Conservation (phyloP, 108 stramenopile genomes). For the Seminavis robusta region DNA sequence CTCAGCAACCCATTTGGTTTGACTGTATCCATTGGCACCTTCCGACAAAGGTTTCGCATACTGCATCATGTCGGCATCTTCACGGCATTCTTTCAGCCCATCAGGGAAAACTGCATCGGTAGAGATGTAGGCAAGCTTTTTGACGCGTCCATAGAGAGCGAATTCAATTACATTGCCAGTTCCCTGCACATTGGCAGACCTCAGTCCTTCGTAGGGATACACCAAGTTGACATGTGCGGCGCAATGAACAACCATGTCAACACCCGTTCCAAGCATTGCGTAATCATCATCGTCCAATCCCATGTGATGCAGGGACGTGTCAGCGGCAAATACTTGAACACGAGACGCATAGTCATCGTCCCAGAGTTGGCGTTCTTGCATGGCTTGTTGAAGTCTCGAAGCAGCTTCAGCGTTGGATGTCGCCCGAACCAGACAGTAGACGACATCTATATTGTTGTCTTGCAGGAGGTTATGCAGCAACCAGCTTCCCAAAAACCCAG, state of each 20-base stretch:
- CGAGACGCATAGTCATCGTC: conserved; percentile 7
- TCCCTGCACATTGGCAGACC: conserved; percentile 69
- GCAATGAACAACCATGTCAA: conserved; percentile 76
- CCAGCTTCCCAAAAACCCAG: conserved; percentile 71
- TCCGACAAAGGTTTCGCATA: conserved; percentile 23
- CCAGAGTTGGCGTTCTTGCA: conserved; percentile 31
- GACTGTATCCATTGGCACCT: conserved; percentile 76
- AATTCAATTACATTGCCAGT: conserved; percentile 67
- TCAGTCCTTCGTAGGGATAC: conserved; percentile 58
- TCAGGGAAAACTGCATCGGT: conserved; percentile 76
- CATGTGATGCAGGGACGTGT: conserved; percentile 51
- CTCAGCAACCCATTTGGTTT: conserved; percentile 82
- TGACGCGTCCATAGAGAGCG: conserved; percentile 53
- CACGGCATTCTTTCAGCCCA: conserved; percentile 22
- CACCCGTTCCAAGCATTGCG: conserved; percentile 48
- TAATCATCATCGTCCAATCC: conserved; percentile 55
- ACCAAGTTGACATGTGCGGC: conserved; percentile 74
- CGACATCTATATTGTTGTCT: conserved; percentile 46
- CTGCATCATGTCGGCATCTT: conserved; percentile 26
- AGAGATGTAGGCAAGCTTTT: conserved; percentile 56
- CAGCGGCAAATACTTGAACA: conserved; percentile 49
- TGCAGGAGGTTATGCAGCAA: conserved; percentile 55
- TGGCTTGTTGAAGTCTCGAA: conserved; percentile 26
- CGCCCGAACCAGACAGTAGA: conserved; percentile 61
- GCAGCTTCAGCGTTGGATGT: conserved; percentile 33